Conservation (phyloP, 495 filamentous ascomycete species). For the Penicillium coffeae region DNA sequence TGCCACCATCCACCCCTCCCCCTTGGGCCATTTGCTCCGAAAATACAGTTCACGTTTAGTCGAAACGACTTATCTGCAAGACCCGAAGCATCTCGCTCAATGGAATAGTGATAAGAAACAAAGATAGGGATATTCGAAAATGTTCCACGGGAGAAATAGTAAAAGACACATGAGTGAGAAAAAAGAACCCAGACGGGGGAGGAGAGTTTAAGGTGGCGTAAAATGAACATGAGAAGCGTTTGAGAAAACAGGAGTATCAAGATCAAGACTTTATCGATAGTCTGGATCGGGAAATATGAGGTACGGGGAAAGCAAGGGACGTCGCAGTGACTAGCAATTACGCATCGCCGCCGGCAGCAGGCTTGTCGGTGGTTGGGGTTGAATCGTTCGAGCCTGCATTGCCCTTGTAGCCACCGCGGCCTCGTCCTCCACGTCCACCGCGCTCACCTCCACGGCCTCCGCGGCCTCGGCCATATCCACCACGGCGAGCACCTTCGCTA, state of each 20-base stretch:
- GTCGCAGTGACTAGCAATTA: slow-evolving; percentile 28
- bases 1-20: not conserved
- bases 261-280: slow-evolving; percentile 6
- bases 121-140: slow-evolving; percentile 17
- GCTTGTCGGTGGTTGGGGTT: slow-evolving; percentile 48
- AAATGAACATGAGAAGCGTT: slow-evolving; percentile 11
- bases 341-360: slow-evolving; percentile 42
- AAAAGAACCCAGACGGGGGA: slow-evolving; percentile 26
- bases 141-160: slow-evolving; percentile 19
- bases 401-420: slow-evolving; percentile 53
- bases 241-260: slow-evolving; percentile 4
- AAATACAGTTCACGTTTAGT: not conserved
- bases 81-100: slow-evolving; percentile 10
- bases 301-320: slow-evolving; percentile 8
- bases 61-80: not conserved
- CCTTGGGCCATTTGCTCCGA: not conserved
- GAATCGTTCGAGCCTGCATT: slow-evolving; percentile 37
- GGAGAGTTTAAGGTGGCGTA: slow-evolving; percentile 11
- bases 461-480: slow-evolving; percentile 59
- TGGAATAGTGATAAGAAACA: slow-evolving; percentile 6
- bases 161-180: slow-evolving; percentile 12
- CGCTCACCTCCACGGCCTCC: slow-evolving; percentile 53
- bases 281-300: slow-evolving; percentile 5
- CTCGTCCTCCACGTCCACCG: slow-evolving; percentile 38
- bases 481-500: slow-evolving; percentile 63